A percentile compares a stretch with the other conserved stretches of the same genome.
phyloP scores from a whole-genome alignment of 208 protist genomes.

The Leishmania tarentolae region DNA sequence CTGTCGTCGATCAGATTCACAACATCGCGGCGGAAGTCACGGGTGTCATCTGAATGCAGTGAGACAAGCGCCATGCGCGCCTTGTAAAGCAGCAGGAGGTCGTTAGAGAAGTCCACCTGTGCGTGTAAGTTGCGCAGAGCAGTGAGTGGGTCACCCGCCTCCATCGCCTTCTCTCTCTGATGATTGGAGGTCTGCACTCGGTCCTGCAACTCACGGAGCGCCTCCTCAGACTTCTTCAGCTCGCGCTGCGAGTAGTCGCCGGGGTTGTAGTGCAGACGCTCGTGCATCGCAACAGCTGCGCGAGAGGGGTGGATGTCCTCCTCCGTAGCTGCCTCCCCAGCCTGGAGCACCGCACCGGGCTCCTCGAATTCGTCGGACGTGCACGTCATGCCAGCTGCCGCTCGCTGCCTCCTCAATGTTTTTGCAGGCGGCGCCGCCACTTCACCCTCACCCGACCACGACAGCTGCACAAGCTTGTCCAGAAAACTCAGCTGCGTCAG shows the following conservation, averaged over 20 bases:
- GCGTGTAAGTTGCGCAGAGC: conserved; percentile 67
- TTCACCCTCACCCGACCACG: conserved; percentile 23
- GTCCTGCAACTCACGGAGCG: conserved; percentile 62
- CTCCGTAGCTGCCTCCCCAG: neutral
- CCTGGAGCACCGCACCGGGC: neutral
- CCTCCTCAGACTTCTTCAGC: conserved; percentile 62
- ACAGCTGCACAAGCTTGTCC: conserved; percentile 33
- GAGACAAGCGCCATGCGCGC: conserved; percentile 69
- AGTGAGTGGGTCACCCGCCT: conserved; percentile 49
- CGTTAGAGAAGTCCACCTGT: conserved; percentile 85
- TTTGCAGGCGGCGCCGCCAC: neutral
- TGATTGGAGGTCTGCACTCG: conserved; percentile 50
- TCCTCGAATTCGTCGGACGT: neutral
- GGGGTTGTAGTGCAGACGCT: conserved; percentile 71
- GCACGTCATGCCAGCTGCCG: neutral
- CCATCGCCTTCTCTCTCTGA: conserved; percentile 72
- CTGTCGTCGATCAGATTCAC: conserved; percentile 64
- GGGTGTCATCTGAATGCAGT: conserved; percentile 65
- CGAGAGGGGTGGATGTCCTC: conserved; percentile 47
- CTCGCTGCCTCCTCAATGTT: neutral
- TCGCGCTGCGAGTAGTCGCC: conserved; percentile 66
- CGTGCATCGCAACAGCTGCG: conserved; percentile 71
- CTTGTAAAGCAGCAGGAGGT: conserved; percentile 82
- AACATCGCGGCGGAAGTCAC: conserved; percentile 47
- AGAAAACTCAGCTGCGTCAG: conserved; percentile 45